These are phyloP conservation scores for Hansfordia pulvinata DNA, from an alignment of 2,329 filamentous ascomycete species.

Conservation along the genomic window DNA sequence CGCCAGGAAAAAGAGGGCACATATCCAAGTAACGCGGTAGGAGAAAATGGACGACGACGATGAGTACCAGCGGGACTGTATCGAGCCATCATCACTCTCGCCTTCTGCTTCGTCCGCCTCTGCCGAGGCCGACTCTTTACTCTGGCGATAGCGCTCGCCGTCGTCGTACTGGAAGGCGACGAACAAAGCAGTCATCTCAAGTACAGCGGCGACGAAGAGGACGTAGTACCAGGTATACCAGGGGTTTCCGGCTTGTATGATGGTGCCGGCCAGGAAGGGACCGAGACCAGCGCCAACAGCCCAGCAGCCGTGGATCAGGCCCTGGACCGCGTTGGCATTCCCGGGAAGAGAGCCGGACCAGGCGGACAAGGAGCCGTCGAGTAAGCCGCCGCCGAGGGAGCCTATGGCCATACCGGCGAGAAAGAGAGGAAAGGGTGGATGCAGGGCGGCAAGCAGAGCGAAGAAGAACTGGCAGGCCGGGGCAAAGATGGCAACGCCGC, in stretches of 20 bases:
- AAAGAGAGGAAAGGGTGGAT: constrained; percentile 56
- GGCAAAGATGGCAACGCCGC: constrained; percentile 55
- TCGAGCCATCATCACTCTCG: too few species aligned
- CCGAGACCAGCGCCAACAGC: constrained; percentile 56
- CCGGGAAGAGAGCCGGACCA: constrained; percentile 42
- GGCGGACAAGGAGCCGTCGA: constrained; percentile 23
- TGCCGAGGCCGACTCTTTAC: constrained; percentile 13
- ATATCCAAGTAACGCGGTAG: constrained; percentile 53
- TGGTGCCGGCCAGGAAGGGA: constrained; percentile 57
- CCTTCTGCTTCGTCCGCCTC: constrained; percentile 28
- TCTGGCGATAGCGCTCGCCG: constrained; percentile 38
- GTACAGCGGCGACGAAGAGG: constrained; percentile 44
- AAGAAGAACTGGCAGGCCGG: constrained; percentile 49
- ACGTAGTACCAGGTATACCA: constrained; percentile 72
- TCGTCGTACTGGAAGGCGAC: constrained; percentile 51
- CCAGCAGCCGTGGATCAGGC: constrained; percentile 56
- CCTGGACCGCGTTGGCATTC: constrained; percentile 35
- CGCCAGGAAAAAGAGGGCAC: constrained; percentile 58
- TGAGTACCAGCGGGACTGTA: too few species aligned
- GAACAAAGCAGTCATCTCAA: constrained; percentile 39
- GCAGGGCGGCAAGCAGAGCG: constrained; percentile 50
- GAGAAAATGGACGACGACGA: constrained; percentile 28
- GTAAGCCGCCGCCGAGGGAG: constrained; percentile 59
- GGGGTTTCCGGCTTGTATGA: constrained; percentile 42
- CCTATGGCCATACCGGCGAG: constrained; percentile 51